A percentile compares a stretch with the other conserved stretches of the same genome.
Evolutionary conservation across 805 yeast species (phyloP).

Genomic region (Sungouiozyma intestinalis): DNA sequence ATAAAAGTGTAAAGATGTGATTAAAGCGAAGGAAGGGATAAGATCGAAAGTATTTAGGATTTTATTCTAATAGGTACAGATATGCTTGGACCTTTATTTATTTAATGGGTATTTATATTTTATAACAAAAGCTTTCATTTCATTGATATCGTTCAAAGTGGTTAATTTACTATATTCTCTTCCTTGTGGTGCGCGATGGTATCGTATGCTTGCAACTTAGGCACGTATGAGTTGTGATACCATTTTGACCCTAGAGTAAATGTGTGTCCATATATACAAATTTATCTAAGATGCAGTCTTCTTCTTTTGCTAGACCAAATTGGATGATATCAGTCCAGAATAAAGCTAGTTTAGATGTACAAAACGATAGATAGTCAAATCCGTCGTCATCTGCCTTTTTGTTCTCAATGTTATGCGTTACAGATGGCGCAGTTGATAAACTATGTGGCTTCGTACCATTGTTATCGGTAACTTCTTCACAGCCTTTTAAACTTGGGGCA

Average conservation of each 20-base stretch:
- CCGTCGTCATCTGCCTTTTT: conserved; percentile 35
- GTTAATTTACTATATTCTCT: no score
- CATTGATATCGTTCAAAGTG: background rate
- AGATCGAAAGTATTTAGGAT: no score
- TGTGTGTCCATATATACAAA: conserved; percentile 38
- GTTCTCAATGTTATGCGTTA: background rate
- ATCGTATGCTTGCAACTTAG: no score
- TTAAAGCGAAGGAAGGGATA: no score
- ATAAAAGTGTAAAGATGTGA: no score
- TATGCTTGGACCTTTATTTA: background rate
- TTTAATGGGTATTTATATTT: background rate
- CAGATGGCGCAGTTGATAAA: background rate
- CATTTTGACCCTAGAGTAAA: no score
- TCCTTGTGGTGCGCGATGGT: no score
- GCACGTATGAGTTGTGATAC: no score
- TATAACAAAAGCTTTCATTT: background rate
- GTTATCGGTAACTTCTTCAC: conserved; percentile 12
- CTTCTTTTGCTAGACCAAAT: conserved; percentile 38
- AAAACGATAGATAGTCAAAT: conserved; percentile 65
- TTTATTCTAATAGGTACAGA: no score
- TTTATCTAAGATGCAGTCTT: conserved; percentile 35
- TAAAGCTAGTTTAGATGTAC: conserved; percentile 59
- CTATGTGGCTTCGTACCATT: conserved; percentile 7
- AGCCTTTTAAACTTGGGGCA: conserved; percentile 15
- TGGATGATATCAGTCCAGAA: conserved; percentile 62